A percentile compares a stretch with the other conserved stretches of the same genome.
Conservation (phyloP, 1,284 basidiomycete species). For the Fistulinella cinereoalba region DNA sequence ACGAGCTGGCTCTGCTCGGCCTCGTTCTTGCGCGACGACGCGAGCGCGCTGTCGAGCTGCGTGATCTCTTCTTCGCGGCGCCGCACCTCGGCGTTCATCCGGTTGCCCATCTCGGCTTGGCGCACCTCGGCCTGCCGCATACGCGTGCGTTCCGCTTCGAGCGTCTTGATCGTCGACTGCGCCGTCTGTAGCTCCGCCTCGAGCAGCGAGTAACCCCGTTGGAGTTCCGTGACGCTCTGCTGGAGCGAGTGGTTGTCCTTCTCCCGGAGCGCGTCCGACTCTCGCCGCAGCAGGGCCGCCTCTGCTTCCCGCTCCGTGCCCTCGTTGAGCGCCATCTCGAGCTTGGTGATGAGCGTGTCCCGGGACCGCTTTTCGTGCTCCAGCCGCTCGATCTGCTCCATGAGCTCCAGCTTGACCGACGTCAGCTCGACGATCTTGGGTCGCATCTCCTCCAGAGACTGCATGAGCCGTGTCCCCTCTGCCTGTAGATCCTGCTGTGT, state of each 20-base stretch:
- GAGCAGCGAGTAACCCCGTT: slow-evolving; percentile 59
- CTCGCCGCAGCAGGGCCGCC: slow-evolving; percentile 42
- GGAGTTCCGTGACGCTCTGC: slow-evolving; percentile 53
- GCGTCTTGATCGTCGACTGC: slow-evolving; percentile 46
- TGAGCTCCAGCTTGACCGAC: slow-evolving; percentile 61
- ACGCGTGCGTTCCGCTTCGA: slow-evolving; percentile 58
- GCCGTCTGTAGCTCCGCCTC: slow-evolving; percentile 59
- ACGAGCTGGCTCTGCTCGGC: slow-evolving; percentile 63
- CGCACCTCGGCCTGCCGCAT: slow-evolving; percentile 53
- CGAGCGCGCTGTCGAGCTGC: slow-evolving; percentile 34
- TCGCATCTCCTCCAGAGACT: slow-evolving; percentile 79
- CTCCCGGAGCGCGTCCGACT: slow-evolving; percentile 43
- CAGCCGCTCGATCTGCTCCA: slow-evolving; percentile 57
- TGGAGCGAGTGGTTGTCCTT: slow-evolving; percentile 49
- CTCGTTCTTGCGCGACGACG: slow-evolving; percentile 34
- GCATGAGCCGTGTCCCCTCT: slow-evolving; percentile 71
- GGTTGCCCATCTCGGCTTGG: slow-evolving; percentile 36
- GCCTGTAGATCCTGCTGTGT: slow-evolving; percentile 66
- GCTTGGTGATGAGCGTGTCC: slow-evolving; percentile 55
- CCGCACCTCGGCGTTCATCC: slow-evolving; percentile 35
- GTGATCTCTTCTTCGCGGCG: slow-evolving; percentile 50
- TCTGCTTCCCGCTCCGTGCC: slow-evolving; percentile 48
- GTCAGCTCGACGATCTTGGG: slow-evolving; percentile 79
- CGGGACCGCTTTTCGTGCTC: slow-evolving; percentile 52
- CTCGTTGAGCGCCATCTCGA: slow-evolving; percentile 59